Evolutionary conservation across 257 asterid species (phyloP).

Genomic region (Perilla frutescens): DNA sequence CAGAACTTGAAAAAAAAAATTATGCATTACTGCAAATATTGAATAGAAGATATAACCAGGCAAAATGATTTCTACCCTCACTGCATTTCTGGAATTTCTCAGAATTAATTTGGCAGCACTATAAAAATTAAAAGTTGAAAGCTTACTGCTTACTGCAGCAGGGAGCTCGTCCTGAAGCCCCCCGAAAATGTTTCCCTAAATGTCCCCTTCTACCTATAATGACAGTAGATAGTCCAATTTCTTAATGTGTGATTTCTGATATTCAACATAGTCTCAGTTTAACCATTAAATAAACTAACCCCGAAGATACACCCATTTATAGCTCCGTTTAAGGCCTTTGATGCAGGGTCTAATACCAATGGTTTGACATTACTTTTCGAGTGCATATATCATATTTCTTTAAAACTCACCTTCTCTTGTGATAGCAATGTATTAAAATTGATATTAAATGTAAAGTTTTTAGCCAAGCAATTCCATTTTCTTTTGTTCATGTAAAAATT

Average conservation of each 20-base stretch:
- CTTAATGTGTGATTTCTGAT: background rate
- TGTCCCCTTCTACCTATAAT: background rate
- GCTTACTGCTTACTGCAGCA: background rate
- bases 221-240: background rate
- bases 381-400: background rate
- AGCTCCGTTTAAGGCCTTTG: constrained; percentile 5
- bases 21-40: background rate
- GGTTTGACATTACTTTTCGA: background rate
- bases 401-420: constrained; percentile 8
- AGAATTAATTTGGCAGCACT: background rate
- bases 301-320: background rate
- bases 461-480: background rate
- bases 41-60: too few relatives aligned
- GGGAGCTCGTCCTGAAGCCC: background rate
- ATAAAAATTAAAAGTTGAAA: background rate
- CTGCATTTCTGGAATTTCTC: background rate
- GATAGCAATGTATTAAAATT: constrained; percentile 2
- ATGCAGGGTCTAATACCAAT: background rate
- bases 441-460: background rate
- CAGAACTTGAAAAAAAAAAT: background rate
- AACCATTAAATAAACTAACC: background rate
- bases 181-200: background rate
- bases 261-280: constrained; percentile 20
- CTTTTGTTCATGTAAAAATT: background rate
- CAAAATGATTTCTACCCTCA: too few relatives aligned